phyloP scores from a whole-genome alignment of 1,284 basidiomycete genomes.

The Termitomyces sp. region DNA sequence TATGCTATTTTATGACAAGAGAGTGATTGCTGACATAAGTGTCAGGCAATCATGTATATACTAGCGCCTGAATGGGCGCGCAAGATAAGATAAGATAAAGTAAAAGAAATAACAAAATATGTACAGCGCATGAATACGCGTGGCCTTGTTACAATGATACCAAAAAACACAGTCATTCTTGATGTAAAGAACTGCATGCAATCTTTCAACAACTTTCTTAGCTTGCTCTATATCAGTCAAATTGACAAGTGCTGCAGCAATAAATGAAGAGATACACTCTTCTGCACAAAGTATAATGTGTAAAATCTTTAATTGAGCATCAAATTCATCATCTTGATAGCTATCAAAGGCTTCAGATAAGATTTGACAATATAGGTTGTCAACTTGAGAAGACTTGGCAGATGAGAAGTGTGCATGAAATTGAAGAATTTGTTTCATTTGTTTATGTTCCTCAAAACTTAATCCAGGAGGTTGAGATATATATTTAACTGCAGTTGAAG shows the following conservation, averaged over 20 bases:
- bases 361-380: constrained; percentile 18
- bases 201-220: constrained; percentile 6
- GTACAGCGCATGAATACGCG: too few relatives aligned
- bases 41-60: too few relatives aligned
- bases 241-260: not conserved
- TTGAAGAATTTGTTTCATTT: constrained; percentile 2
- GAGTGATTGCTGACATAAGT: too few relatives aligned
- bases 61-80: too few relatives aligned
- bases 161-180: constrained; percentile 16
- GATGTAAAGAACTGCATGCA: constrained; percentile 20
- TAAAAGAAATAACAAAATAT: too few relatives aligned
- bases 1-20: too few relatives aligned
- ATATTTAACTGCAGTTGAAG: constrained; percentile 20
- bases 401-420: too few relatives aligned
- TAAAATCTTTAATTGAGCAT: constrained; percentile 9
- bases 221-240: not conserved
- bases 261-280: not conserved
- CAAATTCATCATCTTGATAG: not conserved
- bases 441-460: constrained; percentile 5
- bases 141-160: too few relatives aligned
- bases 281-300: constrained; percentile 9
- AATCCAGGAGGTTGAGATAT: constrained; percentile 6
- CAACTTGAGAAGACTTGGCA: constrained; percentile 7
- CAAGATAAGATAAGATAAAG: too few relatives aligned
- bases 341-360: constrained; percentile 10